Evolutionary conservation across 2,329 filamentous ascomycete species (phyloP).

Genomic region (Leptographium procerum): DNA sequence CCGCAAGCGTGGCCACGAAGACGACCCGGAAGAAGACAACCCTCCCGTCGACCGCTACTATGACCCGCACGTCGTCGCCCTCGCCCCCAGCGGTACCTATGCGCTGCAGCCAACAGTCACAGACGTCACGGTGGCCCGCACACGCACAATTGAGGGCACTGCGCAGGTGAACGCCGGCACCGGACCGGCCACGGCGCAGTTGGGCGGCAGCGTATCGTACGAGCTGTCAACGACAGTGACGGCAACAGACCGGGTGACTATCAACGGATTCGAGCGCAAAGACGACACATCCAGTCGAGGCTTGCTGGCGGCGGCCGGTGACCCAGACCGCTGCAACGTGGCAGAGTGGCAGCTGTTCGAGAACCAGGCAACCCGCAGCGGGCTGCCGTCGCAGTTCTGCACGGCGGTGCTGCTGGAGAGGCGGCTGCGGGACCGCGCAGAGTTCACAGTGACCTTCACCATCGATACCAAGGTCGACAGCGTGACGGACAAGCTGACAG

Average conservation of each 20-base stretch:
- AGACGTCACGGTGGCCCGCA: background rate
- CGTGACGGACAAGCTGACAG: background rate
- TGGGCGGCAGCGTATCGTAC: background rate
- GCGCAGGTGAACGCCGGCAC: background rate
- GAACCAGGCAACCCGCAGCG: background rate
- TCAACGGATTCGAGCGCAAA: background rate
- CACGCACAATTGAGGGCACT: background rate
- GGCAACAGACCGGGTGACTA: background rate
- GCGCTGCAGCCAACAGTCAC: background rate
- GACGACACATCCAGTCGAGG: background rate
- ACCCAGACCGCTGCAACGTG: background rate
- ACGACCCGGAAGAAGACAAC: background rate
- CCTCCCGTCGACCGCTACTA: background rate
- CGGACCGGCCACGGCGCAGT: background rate
- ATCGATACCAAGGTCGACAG: background rate
- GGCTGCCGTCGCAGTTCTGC: background rate
- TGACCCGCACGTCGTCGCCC: background rate
- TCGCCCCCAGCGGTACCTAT: background rate
- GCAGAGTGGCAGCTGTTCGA: slow-evolving; percentile 1
- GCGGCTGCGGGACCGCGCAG: background rate
- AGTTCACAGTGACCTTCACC: background rate
- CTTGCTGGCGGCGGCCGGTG: background rate
- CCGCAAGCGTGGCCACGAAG: background rate
- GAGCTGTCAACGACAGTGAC: background rate
- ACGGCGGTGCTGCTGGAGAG: slow-evolving; percentile 1